Percentiles rank a stretch among this genome's conserved stretches.
These are phyloP conservation scores for Pythium chondricola DNA, from an alignment of 352 stramenopile genomes.

Conservation along the genomic window DNA sequence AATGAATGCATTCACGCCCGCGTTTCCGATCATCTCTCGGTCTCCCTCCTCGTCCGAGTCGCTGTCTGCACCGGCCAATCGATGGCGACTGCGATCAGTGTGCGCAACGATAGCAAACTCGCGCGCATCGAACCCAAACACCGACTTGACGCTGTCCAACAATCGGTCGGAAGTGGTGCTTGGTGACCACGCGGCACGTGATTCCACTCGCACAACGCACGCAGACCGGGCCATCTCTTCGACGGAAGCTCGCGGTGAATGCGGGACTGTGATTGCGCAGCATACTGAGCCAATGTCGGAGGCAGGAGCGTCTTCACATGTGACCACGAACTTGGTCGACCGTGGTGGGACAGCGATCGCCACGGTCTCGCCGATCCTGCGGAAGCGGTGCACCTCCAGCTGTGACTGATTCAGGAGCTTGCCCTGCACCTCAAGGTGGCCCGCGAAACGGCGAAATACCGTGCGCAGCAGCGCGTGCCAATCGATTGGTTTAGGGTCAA, in stretches of 20 bases:
- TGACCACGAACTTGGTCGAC: not conserved
- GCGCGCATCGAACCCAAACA: not conserved
- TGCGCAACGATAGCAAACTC: too few relatives aligned
- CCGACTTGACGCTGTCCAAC: not conserved
- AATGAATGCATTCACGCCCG: constrained; percentile 16
- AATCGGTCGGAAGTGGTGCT: not conserved
- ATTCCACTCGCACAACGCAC: not conserved
- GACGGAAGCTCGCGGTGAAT: too few relatives aligned
- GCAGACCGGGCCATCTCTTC: too few relatives aligned
- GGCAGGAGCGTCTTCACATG: not conserved
- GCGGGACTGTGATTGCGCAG: too few relatives aligned
- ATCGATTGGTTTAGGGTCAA: not conserved
- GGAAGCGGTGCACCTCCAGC: constrained; percentile 27
- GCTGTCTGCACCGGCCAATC: not conserved
- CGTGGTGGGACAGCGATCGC: not conserved
- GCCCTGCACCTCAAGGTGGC: constrained; percentile 23
- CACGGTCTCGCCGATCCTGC: not conserved
- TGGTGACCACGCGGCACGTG: too few relatives aligned
- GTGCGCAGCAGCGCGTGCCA: constrained; percentile 12
- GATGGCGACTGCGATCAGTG: not conserved
- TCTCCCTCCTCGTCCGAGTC: constrained; percentile 3
- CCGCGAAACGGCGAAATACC: constrained; percentile 26
- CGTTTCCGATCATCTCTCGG: constrained; percentile 4
- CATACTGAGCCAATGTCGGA: too few relatives aligned
- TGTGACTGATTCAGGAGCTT: constrained; percentile 42